Base-by-base conservation (phyloP, 441 rosid genomes). In the Sinapis alba region DNA sequence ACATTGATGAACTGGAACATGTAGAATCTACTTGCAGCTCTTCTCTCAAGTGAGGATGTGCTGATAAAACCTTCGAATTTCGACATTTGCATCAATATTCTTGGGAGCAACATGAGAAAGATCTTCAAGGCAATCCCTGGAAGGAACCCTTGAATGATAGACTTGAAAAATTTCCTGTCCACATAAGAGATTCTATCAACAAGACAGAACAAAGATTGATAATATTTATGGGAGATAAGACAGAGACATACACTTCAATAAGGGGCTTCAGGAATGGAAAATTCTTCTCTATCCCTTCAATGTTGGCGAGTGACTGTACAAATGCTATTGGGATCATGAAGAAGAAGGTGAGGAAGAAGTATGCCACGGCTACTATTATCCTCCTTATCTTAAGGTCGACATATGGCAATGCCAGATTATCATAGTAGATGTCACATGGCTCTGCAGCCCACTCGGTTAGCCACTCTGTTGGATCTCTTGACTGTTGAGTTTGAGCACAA, bases 401-500 rank as follows among this genome's bases (percentile, higher is more conserved):
- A 78, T 80, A 96, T 16, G 98, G 98, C 83, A 96, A 85, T 34
- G 98, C 89, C 12, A 96, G 83, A 81, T 96, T 96, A 54, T 86
- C 86, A 90, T 97, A 96, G 81, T 79, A 93, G 18, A 96, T 75
- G 79, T 93, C 99, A 3, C 94, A 84, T 32, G 99, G 99, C 79
- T 96, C 99, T 0, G 98, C 96, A 68, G 99, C 99, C 97, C 97
- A 96, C 45, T 91, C 96, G 27, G 99, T 96, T 69, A 96, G 56
- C 99, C 98, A 96, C 23, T 81, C 53, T 61, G 97, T 88, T 13
- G 99, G 98, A 75, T 96, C 86, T 85, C 96, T 84, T 66, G 96
- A 75, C 81, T 91, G 99, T 79, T 96, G 98, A 65, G 98, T 96
- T 76, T 96, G 98, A 69, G 98, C 98, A 78, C 99, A 93, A 64